These are phyloP conservation scores for Stagonosporopsis rhizophila DNA, from an alignment of 2,329 filamentous ascomycete genomes.

Conservation along the genomic window DNA sequence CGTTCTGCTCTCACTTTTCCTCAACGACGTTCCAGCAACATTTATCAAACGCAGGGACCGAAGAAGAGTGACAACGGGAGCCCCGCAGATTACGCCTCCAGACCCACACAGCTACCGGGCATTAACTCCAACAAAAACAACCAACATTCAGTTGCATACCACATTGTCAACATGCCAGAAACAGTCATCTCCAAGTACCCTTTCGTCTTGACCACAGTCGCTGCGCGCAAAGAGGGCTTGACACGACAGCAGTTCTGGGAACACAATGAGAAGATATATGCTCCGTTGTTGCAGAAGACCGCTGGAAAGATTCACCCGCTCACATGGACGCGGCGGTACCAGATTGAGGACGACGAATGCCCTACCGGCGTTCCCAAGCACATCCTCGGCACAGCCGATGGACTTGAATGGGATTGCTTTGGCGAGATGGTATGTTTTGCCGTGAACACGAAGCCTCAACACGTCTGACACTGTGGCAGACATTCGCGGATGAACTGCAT, in stretches of 20 bases:
- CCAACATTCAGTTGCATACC: background rate
- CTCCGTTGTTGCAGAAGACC: conserved; percentile 19
- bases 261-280: conserved; percentile 21
- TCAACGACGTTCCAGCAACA: background rate
- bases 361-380: conserved; percentile 20
- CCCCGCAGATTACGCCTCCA: conserved; percentile 1
- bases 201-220: conserved; percentile 20
- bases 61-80: conserved; percentile 6
- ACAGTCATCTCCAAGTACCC: conserved; percentile 24
- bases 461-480: background rate
- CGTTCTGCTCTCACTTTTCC: background rate
- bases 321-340: conserved; percentile 27
- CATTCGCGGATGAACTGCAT: conserved; percentile 28
- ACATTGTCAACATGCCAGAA: conserved; percentile 9
- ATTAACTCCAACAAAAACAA: background rate
- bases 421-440: conserved; percentile 20
- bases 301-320: conserved; percentile 26
- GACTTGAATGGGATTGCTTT: conserved; percentile 30
- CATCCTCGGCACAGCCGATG: conserved; percentile 19
- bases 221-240: conserved; percentile 23
- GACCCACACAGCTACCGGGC: background rate
- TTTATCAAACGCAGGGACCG: conserved; percentile 1
- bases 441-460: background rate
- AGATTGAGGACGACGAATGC: conserved; percentile 22
- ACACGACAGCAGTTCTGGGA: conserved; percentile 24